Evolutionary conservation across 352 stramenopile genomes (phyloP).

Genomic region (Ophiocytium majus): DNA sequence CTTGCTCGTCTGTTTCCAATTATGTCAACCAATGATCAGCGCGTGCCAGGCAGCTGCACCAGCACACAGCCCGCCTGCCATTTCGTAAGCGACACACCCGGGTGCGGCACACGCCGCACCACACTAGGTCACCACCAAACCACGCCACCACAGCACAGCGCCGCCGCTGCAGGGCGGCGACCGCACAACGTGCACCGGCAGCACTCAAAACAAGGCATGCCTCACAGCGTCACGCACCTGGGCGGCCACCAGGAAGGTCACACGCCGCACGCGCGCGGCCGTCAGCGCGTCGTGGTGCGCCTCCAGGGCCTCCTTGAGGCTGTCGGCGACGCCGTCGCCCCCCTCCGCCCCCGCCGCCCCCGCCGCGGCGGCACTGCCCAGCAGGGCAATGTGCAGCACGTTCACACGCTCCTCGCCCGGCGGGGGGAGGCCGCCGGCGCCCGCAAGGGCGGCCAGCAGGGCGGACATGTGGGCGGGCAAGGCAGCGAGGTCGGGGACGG

Average conservation of each 20-base stretch:
- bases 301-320: constrained; percentile 62
- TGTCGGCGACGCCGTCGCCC: constrained; percentile 59
- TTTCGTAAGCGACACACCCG: no score
- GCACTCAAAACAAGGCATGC: no score
- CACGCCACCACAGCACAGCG: no score
- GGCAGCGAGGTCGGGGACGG: not conserved
- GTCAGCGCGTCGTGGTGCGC: constrained; percentile 60
- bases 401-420: constrained; percentile 64
- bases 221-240: no score
- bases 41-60: no score
- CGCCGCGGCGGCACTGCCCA: constrained; percentile 36
- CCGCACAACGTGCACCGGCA: no score
- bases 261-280: constrained; percentile 65
- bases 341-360: constrained; percentile 26
- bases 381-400: constrained; percentile 69
- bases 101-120: no score
- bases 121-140: no score
- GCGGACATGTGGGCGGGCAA: constrained; percentile 9
- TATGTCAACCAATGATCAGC: no score
- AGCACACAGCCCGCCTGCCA: no score
- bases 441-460: constrained; percentile 34
- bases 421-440: constrained; percentile 58
- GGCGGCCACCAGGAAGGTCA: constrained; percentile 67
- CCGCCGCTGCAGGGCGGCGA: no score
- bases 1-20: no score